A percentile compares a stretch with the other conserved stretches of the same genome.
Evolutionary conservation across 2,329 filamentous ascomycete species (phyloP).

Genomic region (Nemania diffusa): DNA sequence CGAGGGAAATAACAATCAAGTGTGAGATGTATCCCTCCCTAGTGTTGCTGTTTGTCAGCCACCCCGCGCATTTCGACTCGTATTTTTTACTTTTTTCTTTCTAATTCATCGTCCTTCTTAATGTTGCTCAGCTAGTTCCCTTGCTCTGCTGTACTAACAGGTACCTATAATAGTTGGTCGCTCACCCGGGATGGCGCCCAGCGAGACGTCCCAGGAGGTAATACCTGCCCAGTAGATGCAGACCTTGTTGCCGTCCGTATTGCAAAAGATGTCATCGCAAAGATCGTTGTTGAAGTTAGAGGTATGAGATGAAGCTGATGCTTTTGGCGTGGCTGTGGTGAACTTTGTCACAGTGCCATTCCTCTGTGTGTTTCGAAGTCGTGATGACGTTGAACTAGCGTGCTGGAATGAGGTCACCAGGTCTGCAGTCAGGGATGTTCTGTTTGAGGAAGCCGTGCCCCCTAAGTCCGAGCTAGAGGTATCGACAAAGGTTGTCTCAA

Average conservation of each 20-base stretch:
- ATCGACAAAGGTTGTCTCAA: not conserved
- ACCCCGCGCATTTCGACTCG: not conserved
- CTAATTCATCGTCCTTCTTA: not conserved
- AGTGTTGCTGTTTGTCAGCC: not conserved
- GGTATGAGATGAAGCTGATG: conserved; percentile 3
- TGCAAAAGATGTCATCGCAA: conserved; percentile 46
- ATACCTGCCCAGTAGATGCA: conserved; percentile 49
- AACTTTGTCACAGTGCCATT: conserved; percentile 4
- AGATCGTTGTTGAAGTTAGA: conserved; percentile 10
- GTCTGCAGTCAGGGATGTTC: not conserved
- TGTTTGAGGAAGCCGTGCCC: not conserved
- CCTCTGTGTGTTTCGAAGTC: not conserved
- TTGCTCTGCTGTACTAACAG: conserved; percentile 28
- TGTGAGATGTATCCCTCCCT: not conserved
- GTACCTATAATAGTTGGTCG: conserved; percentile 38
- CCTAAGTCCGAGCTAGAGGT: not conserved
- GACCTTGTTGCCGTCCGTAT: conserved; percentile 36
- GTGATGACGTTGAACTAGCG: conserved; percentile 10
- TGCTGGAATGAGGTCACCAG: not conserved
- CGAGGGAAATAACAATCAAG: conserved; percentile 14
- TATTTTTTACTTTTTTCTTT: not conserved
- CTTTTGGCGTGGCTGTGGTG: conserved; percentile 10
- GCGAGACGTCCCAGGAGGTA: conserved; percentile 45
- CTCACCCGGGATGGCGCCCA: conserved; percentile 45
- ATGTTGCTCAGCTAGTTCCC: not conserved